Percentiles rank a stretch among this genome's conserved stretches.
phyloP scores from a whole-genome alignment of 768 basidiomycete genomes.

The Lentinula raphanica region DNA sequence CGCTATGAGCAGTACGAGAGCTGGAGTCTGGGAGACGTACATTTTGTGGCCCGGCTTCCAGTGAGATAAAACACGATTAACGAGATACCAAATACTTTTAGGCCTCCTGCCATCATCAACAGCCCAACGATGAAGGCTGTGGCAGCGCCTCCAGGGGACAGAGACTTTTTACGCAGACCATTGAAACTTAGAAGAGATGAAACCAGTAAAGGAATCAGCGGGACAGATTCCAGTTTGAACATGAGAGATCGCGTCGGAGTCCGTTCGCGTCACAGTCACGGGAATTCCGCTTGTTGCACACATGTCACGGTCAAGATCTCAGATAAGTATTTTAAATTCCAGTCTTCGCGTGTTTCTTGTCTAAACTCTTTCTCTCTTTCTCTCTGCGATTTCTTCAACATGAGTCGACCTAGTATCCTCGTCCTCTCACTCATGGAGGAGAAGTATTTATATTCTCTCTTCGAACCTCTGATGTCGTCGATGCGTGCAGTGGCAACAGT shows the following conservation, averaged over 20 bases:
- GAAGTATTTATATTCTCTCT: neutral
- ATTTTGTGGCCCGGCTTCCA: slow-evolving; percentile 81
- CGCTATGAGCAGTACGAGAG: neutral
- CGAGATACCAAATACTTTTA: slow-evolving; percentile 57
- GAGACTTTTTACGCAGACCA: slow-evolving; percentile 68
- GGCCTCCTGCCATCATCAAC: slow-evolving; percentile 61
- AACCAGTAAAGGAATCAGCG: slow-evolving; percentile 37
- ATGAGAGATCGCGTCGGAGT: neutral
- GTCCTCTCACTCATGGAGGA: neutral
- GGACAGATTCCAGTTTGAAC: slow-evolving; percentile 43
- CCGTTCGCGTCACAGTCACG: no score
- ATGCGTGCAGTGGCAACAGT: neutral
- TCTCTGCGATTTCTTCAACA: neutral
- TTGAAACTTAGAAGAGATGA: slow-evolving; percentile 57
- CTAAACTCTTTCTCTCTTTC: neutral
- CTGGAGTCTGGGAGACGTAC: slow-evolving; percentile 28
- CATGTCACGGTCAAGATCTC: neutral
- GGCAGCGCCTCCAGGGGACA: slow-evolving; percentile 71
- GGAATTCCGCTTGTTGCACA: no score
- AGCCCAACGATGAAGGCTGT: slow-evolving; percentile 78
- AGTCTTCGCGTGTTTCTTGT: neutral
- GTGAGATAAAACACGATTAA: slow-evolving; percentile 76
- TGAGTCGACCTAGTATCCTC: neutral
- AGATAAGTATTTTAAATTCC: no score
- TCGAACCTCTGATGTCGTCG: neutral